Evolutionary conservation across 1,284 basidiomycete genomes (phyloP).

Genomic region (Trametes versicolor): DNA sequence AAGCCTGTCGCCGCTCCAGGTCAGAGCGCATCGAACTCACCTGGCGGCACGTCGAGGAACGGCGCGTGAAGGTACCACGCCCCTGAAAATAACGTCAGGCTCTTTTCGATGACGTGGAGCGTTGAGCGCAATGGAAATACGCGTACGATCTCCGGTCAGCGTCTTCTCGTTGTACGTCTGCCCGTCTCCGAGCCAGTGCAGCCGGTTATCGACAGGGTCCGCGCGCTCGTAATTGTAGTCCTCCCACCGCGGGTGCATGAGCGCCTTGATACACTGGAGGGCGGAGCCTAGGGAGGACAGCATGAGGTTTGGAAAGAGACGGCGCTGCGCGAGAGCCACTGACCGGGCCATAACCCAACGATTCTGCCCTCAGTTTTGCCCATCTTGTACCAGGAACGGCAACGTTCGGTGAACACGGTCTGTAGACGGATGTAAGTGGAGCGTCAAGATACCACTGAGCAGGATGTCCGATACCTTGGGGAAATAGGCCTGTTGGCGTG

Average conservation of each 20-base stretch:
- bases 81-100: constrained; percentile 42
- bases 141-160: constrained; percentile 57
- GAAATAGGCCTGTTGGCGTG: constrained; percentile 51
- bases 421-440: constrained; percentile 35
- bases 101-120: too few relatives aligned
- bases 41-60: constrained; percentile 45
- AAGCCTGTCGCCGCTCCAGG: background rate
- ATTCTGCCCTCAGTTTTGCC: constrained; percentile 67
- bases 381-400: constrained; percentile 74
- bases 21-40: constrained; percentile 10
- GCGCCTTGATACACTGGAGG: constrained; percentile 59
- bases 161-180: constrained; percentile 56
- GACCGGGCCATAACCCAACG: constrained; percentile 68
- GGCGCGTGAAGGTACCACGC: constrained; percentile 58
- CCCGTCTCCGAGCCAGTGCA: constrained; percentile 70
- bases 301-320: too few relatives aligned
- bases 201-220: constrained; percentile 55
- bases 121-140: too few relatives aligned
- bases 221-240: constrained; percentile 65
- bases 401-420: constrained; percentile 68
- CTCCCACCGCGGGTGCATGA: constrained; percentile 70
- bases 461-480: constrained; percentile 47
- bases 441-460: constrained; percentile 13
- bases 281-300: constrained; percentile 52
- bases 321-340: background rate